Conservation (phyloP, 208 protist genomes). For the Trypanosoma theileri region DNA sequence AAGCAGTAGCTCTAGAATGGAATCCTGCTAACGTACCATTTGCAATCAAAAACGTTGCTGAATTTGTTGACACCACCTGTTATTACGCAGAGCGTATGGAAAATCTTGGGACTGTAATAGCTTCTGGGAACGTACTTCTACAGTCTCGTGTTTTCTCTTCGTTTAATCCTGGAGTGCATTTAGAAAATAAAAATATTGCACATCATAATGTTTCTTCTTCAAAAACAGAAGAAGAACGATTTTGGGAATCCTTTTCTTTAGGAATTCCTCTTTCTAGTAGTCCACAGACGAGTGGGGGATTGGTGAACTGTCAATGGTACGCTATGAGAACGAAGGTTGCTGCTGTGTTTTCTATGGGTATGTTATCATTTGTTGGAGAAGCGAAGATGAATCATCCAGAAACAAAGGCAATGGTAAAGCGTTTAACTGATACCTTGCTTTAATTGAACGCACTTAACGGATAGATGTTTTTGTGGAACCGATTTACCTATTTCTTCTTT, state of each 20-base stretch:
- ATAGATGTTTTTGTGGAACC: no score
- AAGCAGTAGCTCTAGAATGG: conserved; percentile 66
- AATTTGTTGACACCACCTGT: conserved; percentile 73
- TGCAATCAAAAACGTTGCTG: conserved; percentile 52
- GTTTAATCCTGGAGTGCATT: not conserved
- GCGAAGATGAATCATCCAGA: conserved; percentile 36
- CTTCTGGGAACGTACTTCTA: conserved; percentile 26
- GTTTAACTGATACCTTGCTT: conserved; percentile 21
- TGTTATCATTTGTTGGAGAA: conserved; percentile 75
- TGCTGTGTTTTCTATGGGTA: conserved; percentile 42
- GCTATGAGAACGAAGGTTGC: conserved; percentile 45
- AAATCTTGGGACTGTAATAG: conserved; percentile 31
- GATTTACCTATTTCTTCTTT: not conserved
- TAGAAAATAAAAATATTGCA: not conserved
- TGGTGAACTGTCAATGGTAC: conserved; percentile 57
- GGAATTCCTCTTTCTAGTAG: conserved; percentile 70
- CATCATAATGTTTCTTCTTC: not conserved
- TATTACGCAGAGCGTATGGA: conserved; percentile 76
- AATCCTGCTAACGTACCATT: conserved; percentile 62
- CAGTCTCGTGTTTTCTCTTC: conserved; percentile 16
- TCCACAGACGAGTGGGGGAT: conserved; percentile 39
- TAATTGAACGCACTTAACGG: not conserved
- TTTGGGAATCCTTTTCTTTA: conserved; percentile 51
- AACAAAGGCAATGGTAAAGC: conserved; percentile 39
- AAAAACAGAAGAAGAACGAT: conserved; percentile 28